These are phyloP conservation scores for Eutrema yunnanense DNA, from an alignment of 345 rosid species.

Conservation along the genomic window DNA sequence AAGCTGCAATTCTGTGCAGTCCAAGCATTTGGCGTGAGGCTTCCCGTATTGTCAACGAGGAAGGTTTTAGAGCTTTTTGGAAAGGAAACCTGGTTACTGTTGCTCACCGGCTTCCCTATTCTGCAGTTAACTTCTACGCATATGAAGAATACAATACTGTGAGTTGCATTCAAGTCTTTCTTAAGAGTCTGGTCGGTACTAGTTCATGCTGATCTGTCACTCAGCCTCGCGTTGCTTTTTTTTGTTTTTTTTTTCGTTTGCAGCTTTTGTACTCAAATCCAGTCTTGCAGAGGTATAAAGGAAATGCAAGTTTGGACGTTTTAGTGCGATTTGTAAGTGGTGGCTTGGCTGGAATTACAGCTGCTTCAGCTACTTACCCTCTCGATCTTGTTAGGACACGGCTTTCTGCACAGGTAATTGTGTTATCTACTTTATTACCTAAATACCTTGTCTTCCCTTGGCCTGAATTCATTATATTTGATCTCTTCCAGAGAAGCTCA, in stretches of 20 bases:
- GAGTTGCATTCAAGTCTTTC: conserved; percentile 7
- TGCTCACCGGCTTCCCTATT: conserved; percentile 89
- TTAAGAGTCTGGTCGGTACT: neutral
- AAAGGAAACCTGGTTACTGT: conserved; percentile 94
- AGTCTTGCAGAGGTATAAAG: conserved; percentile 38
- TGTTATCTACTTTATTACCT: neutral
- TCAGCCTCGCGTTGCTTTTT: neutral
- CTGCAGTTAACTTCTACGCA: conserved; percentile 79
- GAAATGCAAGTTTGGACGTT: conserved; percentile 39
- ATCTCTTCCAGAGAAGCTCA: conserved; percentile 58
- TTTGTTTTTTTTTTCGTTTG: neutral
- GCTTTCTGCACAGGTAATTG: conserved; percentile 84
- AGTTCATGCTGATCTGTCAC: neutral
- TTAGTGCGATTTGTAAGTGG: conserved; percentile 70
- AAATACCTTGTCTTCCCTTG: neutral
- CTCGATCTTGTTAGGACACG: conserved; percentile 97
- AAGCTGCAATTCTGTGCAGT: conserved; percentile 55
- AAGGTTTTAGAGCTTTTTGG: conserved; percentile 97
- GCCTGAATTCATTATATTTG: neutral
- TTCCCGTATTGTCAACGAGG: conserved; percentile 70
- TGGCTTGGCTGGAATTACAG: conserved; percentile 93
- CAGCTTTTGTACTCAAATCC: conserved; percentile 56
- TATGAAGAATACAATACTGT: conserved; percentile 65
- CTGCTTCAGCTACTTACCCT: conserved; percentile 97
- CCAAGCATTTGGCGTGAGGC: conserved; percentile 90